Evolutionary conservation across 1,284 basidiomycete genomes (phyloP).

Genomic region (Cronartium ribicola): DNA sequence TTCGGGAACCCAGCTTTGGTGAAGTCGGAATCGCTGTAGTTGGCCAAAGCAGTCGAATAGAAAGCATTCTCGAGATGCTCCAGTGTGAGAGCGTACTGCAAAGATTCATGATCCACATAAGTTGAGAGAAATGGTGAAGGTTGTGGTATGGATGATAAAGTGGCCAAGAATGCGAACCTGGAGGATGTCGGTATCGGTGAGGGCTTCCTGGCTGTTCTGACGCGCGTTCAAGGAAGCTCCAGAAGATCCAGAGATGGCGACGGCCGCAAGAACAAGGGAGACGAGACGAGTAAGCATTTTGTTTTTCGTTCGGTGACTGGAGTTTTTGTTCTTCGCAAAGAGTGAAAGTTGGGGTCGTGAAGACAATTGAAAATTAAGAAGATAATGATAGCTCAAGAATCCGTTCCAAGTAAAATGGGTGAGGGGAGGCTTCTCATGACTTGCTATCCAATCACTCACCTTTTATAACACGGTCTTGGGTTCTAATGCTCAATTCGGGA

Average conservation of each 20-base stretch:
- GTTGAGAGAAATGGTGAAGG: background rate
- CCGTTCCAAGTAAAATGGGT: too few species aligned
- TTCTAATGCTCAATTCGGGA: too few species aligned
- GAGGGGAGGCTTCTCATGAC: too few species aligned
- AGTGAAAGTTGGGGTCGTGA: too few species aligned
- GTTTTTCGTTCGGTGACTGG: too few species aligned
- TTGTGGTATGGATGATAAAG: background rate
- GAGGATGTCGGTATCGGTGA: conserved; percentile 3
- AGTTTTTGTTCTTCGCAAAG: too few species aligned
- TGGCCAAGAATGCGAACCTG: background rate
- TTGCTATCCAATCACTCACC: too few species aligned
- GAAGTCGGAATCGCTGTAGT: conserved; percentile 55
- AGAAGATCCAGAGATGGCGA: background rate
- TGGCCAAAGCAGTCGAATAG: conserved; percentile 52
- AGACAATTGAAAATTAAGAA: too few species aligned
- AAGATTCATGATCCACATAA: conserved; percentile 50
- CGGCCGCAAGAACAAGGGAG: background rate
- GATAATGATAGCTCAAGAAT: too few species aligned
- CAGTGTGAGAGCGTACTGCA: conserved; percentile 64
- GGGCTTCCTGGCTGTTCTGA: background rate
- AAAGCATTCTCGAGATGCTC: conserved; percentile 67
- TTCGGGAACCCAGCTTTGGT: conserved; percentile 56
- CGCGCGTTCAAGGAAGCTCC: background rate
- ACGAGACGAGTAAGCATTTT: too few species aligned
- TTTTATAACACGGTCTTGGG: too few species aligned